Conservation (phyloP, 495 filamentous ascomycete genomes). For the Neurospora sp. region DNA sequence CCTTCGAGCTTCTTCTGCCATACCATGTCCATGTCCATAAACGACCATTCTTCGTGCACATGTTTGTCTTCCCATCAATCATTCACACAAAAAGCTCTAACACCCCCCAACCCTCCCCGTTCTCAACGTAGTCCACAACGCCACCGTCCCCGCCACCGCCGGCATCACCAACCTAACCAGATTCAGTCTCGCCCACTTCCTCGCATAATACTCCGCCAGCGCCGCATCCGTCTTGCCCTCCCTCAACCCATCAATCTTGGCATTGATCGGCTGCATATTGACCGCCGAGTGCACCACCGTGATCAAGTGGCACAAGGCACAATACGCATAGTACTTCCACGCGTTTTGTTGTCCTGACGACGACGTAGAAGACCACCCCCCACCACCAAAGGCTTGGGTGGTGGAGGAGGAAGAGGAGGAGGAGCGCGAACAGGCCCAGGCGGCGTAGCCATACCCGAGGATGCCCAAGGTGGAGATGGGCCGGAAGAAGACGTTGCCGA, state of each 20-base stretch:
- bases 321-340: conserved; percentile 30
- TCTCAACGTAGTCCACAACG: conserved; percentile 24
- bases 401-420: conserved; percentile 3
- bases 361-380: not conserved
- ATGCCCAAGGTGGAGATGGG: conserved; percentile 38
- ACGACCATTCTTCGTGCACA: too few relatives aligned
- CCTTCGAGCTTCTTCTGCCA: too few relatives aligned
- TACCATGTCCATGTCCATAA: too few relatives aligned
- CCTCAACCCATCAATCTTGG: conserved; percentile 30
- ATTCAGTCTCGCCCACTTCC: conserved; percentile 29
- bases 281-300: conserved; percentile 36
- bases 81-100: not conserved
- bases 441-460: conserved; percentile 33
- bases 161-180: conserved; percentile 29
- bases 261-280: conserved; percentile 43
- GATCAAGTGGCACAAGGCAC: conserved; percentile 30
- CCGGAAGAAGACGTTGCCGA: conserved; percentile 40
- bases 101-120: not conserved
- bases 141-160: conserved; percentile 29
- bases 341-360: conserved; percentile 11
- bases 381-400: too few relatives aligned
- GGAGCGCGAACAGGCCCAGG: conserved; percentile 15
- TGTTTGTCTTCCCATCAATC: too few relatives aligned
- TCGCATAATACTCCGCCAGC: conserved; percentile 27
- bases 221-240: conserved; percentile 17